These are phyloP conservation scores for Linaria vulgaris DNA, from an alignment of 257 asterid genomes.

Conservation along the genomic window DNA sequence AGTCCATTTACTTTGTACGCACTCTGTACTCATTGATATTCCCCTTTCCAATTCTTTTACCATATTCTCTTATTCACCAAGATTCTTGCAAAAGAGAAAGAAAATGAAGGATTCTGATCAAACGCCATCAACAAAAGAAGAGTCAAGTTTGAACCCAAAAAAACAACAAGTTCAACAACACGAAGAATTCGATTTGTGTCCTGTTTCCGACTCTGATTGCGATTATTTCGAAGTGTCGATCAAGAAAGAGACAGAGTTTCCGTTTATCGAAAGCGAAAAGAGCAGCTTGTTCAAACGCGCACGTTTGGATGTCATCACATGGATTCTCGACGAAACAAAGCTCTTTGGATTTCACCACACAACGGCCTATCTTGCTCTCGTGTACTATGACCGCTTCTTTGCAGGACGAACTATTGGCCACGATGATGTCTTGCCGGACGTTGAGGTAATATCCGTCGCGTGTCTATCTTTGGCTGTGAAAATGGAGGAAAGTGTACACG, in stretches of 20 bases:
- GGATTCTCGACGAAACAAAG: constrained; percentile 44
- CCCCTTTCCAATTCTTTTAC: background rate
- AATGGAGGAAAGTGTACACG: constrained; percentile 46
- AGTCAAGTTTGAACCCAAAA: too few species aligned
- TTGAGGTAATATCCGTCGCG: constrained; percentile 45
- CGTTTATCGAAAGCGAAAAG: background rate
- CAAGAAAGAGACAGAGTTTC: background rate
- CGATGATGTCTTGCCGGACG: constrained; percentile 41
- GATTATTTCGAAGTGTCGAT: too few species aligned
- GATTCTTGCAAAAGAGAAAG: background rate
- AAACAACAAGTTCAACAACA: constrained; percentile 27
- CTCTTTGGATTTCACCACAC: constrained; percentile 44
- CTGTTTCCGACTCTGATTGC: too few species aligned
- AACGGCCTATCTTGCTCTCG: constrained; percentile 49
- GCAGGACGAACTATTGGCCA: constrained; percentile 42
- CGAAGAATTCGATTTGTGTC: constrained; percentile 17
- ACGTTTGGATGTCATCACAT: constrained; percentile 39
- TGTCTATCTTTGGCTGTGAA: constrained; percentile 63
- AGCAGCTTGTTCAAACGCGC: constrained; percentile 14
- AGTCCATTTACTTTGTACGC: too few species aligned
- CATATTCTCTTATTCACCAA: background rate
- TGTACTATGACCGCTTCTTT: constrained; percentile 47
- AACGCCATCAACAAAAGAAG: constrained; percentile 26
- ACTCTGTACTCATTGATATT: too few species aligned
- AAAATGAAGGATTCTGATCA: constrained; percentile 31